A percentile compares a stretch with the other conserved stretches of the same genome.
phyloP scores from a whole-genome alignment of 2,329 filamentous ascomycete species.

The Botrytis fabae region DNA sequence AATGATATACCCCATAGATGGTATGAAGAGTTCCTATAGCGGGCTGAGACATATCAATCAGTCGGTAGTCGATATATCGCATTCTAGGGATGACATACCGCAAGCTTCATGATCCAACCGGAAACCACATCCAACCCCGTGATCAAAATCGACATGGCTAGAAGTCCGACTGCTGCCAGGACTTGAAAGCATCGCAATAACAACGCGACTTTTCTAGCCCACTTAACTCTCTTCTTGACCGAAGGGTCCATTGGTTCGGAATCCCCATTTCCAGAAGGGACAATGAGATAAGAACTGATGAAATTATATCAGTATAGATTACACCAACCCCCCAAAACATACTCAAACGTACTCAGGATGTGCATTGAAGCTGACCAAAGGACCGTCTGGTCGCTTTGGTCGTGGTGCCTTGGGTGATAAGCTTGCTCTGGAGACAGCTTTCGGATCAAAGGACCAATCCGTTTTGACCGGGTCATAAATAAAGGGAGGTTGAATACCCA shows the following conservation, averaged over 20 bases:
- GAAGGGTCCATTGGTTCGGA: slow-evolving; percentile 67
- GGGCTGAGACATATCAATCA: slow-evolving; percentile 55
- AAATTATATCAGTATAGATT: neutral
- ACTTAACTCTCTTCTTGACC: slow-evolving; percentile 71
- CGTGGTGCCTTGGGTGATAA: slow-evolving; percentile 56
- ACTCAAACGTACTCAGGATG: slow-evolving; percentile 73
- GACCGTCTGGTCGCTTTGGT: slow-evolving; percentile 69
- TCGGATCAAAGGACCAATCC: slow-evolving; percentile 75
- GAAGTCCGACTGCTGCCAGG: slow-evolving; percentile 66
- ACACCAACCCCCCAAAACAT: neutral
- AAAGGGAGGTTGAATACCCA: slow-evolving; percentile 65
- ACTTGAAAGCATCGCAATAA: slow-evolving; percentile 66
- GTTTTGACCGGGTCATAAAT: slow-evolving; percentile 60
- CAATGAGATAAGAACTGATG: slow-evolving; percentile 56
- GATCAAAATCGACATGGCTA: slow-evolving; percentile 77
- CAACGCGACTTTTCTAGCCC: slow-evolving; percentile 68
- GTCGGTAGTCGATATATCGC: neutral
- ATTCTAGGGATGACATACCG: slow-evolving; percentile 53
- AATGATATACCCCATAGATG: slow-evolving; percentile 78
- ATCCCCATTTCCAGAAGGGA: slow-evolving; percentile 60
- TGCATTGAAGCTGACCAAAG: slow-evolving; percentile 77
- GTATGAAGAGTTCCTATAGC: slow-evolving; percentile 72
- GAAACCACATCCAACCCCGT: slow-evolving; percentile 63
- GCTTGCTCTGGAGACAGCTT: slow-evolving; percentile 78
- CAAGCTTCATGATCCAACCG: slow-evolving; percentile 74